Evolutionary conservation across 116 monocot genomes (phyloP).

Genomic region (Phalaenopsis hybrid): DNA sequence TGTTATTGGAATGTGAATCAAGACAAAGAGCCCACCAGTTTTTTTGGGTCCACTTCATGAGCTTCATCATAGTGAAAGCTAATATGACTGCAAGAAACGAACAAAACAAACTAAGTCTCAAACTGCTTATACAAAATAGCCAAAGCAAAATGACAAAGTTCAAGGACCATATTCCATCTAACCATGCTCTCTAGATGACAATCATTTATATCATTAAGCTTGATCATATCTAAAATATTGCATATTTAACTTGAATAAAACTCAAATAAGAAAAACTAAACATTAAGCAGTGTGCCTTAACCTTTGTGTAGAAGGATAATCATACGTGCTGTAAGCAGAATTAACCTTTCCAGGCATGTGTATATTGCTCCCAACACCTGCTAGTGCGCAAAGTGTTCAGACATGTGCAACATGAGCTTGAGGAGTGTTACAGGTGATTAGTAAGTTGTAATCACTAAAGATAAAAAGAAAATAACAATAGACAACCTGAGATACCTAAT

Average conservation of each 20-base stretch:
- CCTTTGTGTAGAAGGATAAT: constrained; percentile 87
- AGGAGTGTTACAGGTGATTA: constrained; percentile 31
- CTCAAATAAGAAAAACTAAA: constrained; percentile 26
- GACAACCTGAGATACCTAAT: background rate
- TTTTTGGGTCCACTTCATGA: constrained; percentile 24
- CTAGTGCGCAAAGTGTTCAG: constrained; percentile 64
- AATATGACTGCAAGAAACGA: constrained; percentile 29
- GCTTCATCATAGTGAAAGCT: constrained; percentile 31
- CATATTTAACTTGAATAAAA: constrained; percentile 8
- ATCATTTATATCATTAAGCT: background rate
- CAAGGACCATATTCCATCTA: background rate
- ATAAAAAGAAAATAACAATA: constrained; percentile 12
- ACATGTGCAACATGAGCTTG: constrained; percentile 69
- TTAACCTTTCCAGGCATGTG: constrained; percentile 73
- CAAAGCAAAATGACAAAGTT: background rate
- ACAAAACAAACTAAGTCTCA: background rate
- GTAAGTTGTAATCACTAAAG: constrained; percentile 14
- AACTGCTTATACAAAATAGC: constrained; percentile 1
- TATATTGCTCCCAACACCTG: constrained; percentile 85
- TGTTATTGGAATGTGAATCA: background rate
- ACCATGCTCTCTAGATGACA: background rate
- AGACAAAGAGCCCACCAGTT: constrained; percentile 10
- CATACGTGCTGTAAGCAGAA: constrained; percentile 62
- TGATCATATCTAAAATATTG: background rate
- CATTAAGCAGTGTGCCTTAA: constrained; percentile 63